These are phyloP conservation scores for Sugiyamaella castrensis DNA, from an alignment of 1,139 yeast species.

Conservation along the genomic window DNA sequence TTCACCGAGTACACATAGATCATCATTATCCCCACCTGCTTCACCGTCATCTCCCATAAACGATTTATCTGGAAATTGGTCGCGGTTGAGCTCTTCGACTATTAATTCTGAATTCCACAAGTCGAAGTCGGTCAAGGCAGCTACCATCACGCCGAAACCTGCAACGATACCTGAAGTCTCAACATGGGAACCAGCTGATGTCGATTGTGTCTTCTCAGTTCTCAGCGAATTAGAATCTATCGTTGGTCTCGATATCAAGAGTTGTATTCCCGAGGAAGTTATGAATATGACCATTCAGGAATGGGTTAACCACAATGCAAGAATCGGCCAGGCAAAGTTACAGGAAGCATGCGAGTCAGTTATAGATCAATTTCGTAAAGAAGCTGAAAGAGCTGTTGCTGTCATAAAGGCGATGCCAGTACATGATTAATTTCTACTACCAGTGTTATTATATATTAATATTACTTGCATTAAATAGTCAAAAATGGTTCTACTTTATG, in stretches of 20 bases:
- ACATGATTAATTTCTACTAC: too few relatives aligned
- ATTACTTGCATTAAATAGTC: neutral
- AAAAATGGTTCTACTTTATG: neutral
- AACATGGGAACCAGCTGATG: constrained; percentile 33
- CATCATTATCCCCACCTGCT: too few relatives aligned
- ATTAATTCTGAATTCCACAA: constrained; percentile 9
- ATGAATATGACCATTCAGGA: constrained; percentile 64
- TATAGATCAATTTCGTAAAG: constrained; percentile 30
- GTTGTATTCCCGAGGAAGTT: constrained; percentile 64
- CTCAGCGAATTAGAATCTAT: constrained; percentile 42
- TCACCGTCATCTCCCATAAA: too few relatives aligned
- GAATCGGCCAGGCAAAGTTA: constrained; percentile 33
- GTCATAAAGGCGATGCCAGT: constrained; percentile 23
- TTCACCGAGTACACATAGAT: neutral
- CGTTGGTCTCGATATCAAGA: constrained; percentile 37
- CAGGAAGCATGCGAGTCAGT: constrained; percentile 36
- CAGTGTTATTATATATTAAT: neutral
- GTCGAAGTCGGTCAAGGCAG: neutral
- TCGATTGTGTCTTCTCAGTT: constrained; percentile 38
- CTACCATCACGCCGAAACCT: neutral
- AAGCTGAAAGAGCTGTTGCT: constrained; percentile 30
- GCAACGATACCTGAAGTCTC: neutral
- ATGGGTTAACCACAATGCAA: constrained; percentile 57
- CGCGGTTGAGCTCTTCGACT: constrained; percentile 21
- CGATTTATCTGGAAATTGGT: constrained; percentile 19